Evolutionary conservation across 1,284 basidiomycete genomes (phyloP).

Genomic region (Peniophora sp.): DNA sequence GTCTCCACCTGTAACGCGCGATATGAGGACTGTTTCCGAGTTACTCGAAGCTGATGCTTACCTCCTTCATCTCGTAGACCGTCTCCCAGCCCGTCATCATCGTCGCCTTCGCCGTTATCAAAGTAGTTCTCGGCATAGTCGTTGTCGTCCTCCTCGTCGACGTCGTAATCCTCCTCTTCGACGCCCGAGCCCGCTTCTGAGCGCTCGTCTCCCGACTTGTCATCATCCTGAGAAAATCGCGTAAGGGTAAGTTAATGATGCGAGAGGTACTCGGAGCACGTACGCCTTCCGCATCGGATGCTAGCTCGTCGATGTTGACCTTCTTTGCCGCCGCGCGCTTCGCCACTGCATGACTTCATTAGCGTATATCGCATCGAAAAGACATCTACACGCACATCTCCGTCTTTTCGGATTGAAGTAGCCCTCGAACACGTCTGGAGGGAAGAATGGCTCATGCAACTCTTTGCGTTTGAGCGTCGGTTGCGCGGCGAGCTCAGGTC

Average conservation of each 20-base stretch:
- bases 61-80: conserved; percentile 25
- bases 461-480: conserved; percentile 62
- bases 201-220: conserved; percentile 56
- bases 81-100: conserved; percentile 65
- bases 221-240: conserved; percentile 26
- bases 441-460: conserved; percentile 69
- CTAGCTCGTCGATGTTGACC: conserved; percentile 58
- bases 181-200: conserved; percentile 58
- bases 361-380: background rate
- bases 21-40: conserved; percentile 2
- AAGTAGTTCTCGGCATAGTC: conserved; percentile 84
- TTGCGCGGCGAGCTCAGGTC: conserved; percentile 47
- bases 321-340: conserved; percentile 25
- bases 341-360: background rate
- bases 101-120: conserved; percentile 76
- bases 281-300: conserved; percentile 55
- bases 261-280: conserved; percentile 23
- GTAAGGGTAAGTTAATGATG: conserved; percentile 2
- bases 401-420: conserved; percentile 72
- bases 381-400: conserved; percentile 32
- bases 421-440: conserved; percentile 62
- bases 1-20: background rate
- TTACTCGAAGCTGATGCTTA: no score
- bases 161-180: conserved; percentile 67
- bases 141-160: conserved; percentile 79